Base-by-base conservation (phyloP, 371 early-diverging fungal species). In the Fennellomyces sp. region DNA sequence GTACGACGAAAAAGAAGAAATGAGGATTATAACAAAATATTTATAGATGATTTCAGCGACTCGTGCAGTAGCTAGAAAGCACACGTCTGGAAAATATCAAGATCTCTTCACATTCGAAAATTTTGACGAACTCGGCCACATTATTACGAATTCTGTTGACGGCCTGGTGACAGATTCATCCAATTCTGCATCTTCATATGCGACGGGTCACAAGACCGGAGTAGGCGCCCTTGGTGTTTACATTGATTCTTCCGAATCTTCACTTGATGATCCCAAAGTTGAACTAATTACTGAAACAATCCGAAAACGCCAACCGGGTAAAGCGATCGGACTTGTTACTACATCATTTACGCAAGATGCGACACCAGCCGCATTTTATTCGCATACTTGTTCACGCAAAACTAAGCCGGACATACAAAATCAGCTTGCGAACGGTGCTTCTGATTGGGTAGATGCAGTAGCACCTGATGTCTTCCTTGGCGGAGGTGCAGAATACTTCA, bases 111-210 rank as follows among this genome's bases (percentile, higher is more conserved):
- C 75, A 45, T 79, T 89, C 72, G 91, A 88, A 56, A 69, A 78
- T 60, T 82, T 85, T 72, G 86, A 82, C 57, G 57, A 80, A 52
- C 68, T 90, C 31, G 91, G 91, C 15, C 86, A 86, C 56, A 72
- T 89, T 65, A 77, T 82, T 62, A 86, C 89, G 61, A 84, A 88
- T 67, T 88, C 89, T 25, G 65, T 89, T 47, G 91, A 91, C 72
- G 70, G 85, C 53, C 78, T 91, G 45, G 65, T 88, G 47, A 91
- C 91, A 38, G 89, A 91, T 69, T 88, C 89, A 58, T 86, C 89
- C 64, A 91, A 91, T 75, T 85, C 86, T 49, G 91, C 91, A 39
- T 76, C 83, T 10, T 74, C 91, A 57, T 91, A 87, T 72, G 71
- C 82, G 65, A 78, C 85, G 62, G 88, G 90, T 25, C 87, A 88